Evolutionary conservation across 2,329 filamentous ascomycete species (phyloP), one percentile per base, ranked within the genome.

Genomic region (Chalaropsis thielavioides): DNA sequence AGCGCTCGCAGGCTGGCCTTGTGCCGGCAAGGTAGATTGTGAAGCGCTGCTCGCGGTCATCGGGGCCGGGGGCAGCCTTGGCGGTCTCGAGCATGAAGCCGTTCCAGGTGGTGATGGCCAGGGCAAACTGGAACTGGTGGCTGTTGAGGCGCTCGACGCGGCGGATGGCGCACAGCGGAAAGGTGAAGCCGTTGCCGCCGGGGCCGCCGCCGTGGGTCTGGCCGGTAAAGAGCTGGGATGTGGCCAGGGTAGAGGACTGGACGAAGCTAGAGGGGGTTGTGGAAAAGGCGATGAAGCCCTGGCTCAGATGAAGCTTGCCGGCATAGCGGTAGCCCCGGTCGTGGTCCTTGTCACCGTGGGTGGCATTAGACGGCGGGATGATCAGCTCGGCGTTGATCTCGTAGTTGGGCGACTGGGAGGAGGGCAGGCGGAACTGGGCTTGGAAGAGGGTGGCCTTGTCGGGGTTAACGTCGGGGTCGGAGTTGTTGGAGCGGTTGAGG

Each of bases 301-400:
- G 92, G 74, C 91, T 96, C 68, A 99, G 79, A 74, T 99, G 92
- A 63, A 99, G 83, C 75, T 92, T 92, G 62, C 94, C 94, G 27
- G 87, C 86, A 78, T 99, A 97, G 73, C 92, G 89, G 76, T 88
- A 95, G 70, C 90, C 90, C 70, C 83, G 81, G 66, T 86, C 85
- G 64, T 83, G 83, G 69, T 86, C 82, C 74, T 86, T 86, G 70
- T 90, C 88, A 67, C 87, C 86, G 61, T 86, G 83, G 13, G 66
- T 67, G 70, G 79, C 82, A 75, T 87, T 89, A 69, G 84, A 83
- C 68, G 83, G 85, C 64, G 87, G 86, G 67, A 99, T 89, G 65
- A 91, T 95, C 67, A 99, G 84, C 79, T 99, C 94, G 72, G 94
- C 92, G 68, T 89, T 91, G 76, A 99, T 96, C 79, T 99, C 94